phyloP scores from a whole-genome alignment of 2,329 filamentous ascomycete genomes.

The Celoporthe dispersa region DNA sequence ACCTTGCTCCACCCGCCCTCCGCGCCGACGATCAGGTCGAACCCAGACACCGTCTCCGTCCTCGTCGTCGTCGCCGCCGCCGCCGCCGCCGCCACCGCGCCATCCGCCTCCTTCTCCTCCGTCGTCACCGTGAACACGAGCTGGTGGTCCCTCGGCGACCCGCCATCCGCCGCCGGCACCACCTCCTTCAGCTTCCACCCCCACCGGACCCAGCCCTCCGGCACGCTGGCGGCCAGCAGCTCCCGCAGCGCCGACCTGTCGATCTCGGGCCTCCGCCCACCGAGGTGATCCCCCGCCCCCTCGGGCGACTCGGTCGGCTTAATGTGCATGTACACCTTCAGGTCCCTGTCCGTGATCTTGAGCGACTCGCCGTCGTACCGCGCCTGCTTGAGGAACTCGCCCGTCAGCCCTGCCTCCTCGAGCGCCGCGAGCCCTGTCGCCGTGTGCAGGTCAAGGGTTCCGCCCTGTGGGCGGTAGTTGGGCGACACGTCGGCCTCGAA shows the following conservation, averaged over 20 bases:
- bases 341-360: conserved; percentile 49
- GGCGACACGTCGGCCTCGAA: conserved; percentile 53
- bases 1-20: conserved; percentile 46
- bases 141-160: conserved; percentile 31
- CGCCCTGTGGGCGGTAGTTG: conserved; percentile 54
- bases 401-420: conserved; percentile 53
- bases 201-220: conserved; percentile 52
- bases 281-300: conserved; percentile 25
- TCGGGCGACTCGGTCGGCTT: conserved; percentile 38
- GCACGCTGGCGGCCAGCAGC: conserved; percentile 51
- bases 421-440: conserved; percentile 55
- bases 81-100: no score
- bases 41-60: conserved; percentile 41
- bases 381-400: conserved; percentile 53
- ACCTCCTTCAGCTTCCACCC: conserved; percentile 48
- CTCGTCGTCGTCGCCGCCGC: conserved; percentile 25
- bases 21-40: conserved; percentile 44
- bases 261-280: conserved; percentile 54
- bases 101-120: background rate
- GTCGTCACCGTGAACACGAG: conserved; percentile 41
- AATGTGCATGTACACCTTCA: conserved; percentile 41
- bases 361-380: conserved; percentile 57
- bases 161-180: conserved; percentile 36
- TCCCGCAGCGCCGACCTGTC: conserved; percentile 51
- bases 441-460: conserved; percentile 59